Conservation (phyloP, 1,284 basidiomycete genomes). For the Fomes fomentarius region DNA sequence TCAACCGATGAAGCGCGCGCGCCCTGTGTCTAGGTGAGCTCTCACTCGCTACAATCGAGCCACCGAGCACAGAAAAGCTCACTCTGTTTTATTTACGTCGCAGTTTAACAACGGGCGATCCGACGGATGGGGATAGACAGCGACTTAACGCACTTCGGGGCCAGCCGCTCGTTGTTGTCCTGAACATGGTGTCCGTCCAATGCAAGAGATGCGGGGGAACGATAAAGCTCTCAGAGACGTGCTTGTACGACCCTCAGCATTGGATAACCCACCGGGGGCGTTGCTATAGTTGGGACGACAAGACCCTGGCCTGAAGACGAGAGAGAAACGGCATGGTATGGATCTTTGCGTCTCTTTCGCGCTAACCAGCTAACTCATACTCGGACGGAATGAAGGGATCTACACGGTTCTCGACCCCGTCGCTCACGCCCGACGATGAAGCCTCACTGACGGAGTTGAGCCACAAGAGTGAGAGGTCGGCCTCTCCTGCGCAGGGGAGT, state of each 20-base stretch:
- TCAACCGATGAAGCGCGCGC: not conserved
- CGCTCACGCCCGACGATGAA: conserved; percentile 6
- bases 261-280: conserved; percentile 66
- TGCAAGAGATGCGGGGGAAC: conserved; percentile 57
- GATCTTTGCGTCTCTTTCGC: not conserved
- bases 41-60: too few relatives aligned
- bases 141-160: conserved; percentile 8
- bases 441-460: conserved; percentile 6
- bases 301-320: conserved; percentile 25
- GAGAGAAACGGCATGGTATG: conserved; percentile 21
- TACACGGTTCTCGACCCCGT: conserved; percentile 5
- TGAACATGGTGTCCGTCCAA: conserved; percentile 53
- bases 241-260: conserved; percentile 67
- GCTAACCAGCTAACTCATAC: not conserved
- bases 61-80: too few relatives aligned
- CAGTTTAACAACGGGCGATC: not conserved
- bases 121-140: conserved; percentile 31
- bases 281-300: conserved; percentile 44
- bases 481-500: not conserved
- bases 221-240: conserved; percentile 72
- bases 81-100: not conserved
- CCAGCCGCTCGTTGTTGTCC: conserved; percentile 55
- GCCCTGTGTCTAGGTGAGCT: not conserved
- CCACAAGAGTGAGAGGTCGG: not conserved
- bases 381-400: not conserved